Evolutionary conservation across 441 rosid species (phyloP).

Genomic region (Macaranga tanarius): DNA sequence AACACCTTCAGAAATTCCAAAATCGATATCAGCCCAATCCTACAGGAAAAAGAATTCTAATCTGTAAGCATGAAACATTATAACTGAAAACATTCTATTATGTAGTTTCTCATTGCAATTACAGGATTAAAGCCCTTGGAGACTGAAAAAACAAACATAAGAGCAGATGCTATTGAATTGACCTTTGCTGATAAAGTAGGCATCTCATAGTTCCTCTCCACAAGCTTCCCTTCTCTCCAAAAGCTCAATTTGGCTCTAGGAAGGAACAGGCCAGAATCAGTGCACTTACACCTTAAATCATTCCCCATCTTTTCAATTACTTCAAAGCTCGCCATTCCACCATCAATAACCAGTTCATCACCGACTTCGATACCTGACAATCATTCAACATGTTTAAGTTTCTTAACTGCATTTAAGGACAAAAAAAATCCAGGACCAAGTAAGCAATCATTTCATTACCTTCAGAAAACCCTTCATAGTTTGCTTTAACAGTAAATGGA

Average conservation of each 20-base stretch:
- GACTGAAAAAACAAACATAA: not conserved
- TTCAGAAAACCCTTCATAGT: slow-evolving; percentile 58
- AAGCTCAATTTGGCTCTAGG: slow-evolving; percentile 72
- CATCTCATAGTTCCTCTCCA: slow-evolving; percentile 38
- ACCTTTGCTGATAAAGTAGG: slow-evolving; percentile 65
- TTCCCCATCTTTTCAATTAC: slow-evolving; percentile 56
- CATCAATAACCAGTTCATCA: slow-evolving; percentile 64
- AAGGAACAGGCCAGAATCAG: slow-evolving; percentile 57
- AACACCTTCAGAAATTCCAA: slow-evolving; percentile 61
- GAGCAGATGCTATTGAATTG: not conserved
- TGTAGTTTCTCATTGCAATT: not conserved
- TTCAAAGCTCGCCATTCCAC: slow-evolving; percentile 75
- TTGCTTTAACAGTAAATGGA: slow-evolving; percentile 58
- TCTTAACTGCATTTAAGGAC: slow-evolving; percentile 9
- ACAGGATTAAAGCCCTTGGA: slow-evolving; percentile 1
- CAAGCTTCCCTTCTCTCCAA: slow-evolving; percentile 64
- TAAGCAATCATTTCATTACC: slow-evolving; percentile 30
- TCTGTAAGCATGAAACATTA: not conserved
- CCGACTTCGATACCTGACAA: slow-evolving; percentile 58
- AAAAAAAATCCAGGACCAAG: not conserved
- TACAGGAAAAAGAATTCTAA: slow-evolving; percentile 17
- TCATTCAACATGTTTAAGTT: not conserved
- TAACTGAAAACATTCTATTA: not conserved
- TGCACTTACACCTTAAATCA: slow-evolving; percentile 58
- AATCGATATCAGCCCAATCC: slow-evolving; percentile 72